Conservation (phyloP, 2,329 filamentous ascomycete species). For the Coniella lustricola region DNA sequence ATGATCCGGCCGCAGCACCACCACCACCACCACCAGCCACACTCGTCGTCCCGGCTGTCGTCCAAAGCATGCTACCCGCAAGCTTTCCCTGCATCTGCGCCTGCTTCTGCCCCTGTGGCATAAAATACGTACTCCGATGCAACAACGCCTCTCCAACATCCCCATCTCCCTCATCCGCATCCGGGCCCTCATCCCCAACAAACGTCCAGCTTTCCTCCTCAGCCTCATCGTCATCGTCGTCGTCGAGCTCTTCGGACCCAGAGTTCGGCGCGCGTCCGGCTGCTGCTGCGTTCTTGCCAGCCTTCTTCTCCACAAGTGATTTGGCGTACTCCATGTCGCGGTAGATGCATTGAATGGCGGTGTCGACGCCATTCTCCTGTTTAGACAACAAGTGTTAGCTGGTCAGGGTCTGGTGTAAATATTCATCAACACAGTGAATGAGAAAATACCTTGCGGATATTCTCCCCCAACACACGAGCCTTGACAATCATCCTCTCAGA, state of each 20-base stretch:
- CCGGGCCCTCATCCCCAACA: conserved; percentile 53
- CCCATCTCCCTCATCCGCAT: conserved; percentile 15
- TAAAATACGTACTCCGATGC: too few relatives aligned
- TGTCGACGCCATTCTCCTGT: conserved; percentile 84
- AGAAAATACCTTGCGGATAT: conserved; percentile 69
- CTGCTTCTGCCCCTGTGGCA: too few relatives aligned
- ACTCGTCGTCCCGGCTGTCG: neutral
- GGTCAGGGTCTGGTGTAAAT: neutral
- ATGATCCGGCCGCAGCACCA: too few relatives aligned
- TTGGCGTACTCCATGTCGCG: conserved; percentile 90
- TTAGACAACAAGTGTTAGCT: neutral
- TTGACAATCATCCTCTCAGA: conserved; percentile 88
- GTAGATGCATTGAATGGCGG: conserved; percentile 86
- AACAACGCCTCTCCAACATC: conserved; percentile 20
- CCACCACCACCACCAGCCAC: too few relatives aligned
- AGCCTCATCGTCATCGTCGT: conserved; percentile 50
- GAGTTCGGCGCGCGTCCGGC: conserved; percentile 26
- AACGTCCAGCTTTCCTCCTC: conserved; percentile 90
- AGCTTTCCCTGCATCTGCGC: too few relatives aligned
- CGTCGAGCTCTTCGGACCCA: conserved; percentile 23
- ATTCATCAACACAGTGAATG: too few relatives aligned
- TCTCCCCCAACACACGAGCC: conserved; percentile 72
- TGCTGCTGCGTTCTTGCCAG: conserved; percentile 40
- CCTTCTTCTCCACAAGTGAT: conserved; percentile 66
- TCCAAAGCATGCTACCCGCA: conserved; percentile 2